These are phyloP conservation scores for Hypoxylon sp. DNA, from an alignment of 2,329 filamentous ascomycete species.

Conservation along the genomic window DNA sequence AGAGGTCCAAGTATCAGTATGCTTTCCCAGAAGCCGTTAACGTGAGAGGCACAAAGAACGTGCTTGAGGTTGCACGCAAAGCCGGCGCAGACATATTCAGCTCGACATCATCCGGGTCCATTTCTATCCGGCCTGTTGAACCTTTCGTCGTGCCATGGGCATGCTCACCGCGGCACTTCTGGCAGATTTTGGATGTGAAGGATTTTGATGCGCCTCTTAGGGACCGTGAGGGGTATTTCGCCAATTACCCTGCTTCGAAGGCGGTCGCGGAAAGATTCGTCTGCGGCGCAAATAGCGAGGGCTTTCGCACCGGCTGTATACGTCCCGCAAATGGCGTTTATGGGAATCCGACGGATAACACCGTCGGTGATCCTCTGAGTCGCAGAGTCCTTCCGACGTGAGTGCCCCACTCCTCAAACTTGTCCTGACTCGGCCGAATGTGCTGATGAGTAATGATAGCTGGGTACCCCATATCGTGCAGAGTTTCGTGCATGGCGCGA, in stretches of 20 bases:
- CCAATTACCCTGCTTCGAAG: constrained; percentile 67
- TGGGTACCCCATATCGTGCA: constrained; percentile 59
- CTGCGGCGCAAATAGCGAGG: constrained; percentile 55
- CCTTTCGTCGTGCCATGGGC: constrained; percentile 60
- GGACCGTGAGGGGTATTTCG: constrained; percentile 61
- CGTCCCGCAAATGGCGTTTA: constrained; percentile 68
- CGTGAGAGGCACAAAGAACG: constrained; percentile 64
- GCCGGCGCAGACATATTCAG: constrained; percentile 66
- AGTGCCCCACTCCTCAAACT: constrained; percentile 48
- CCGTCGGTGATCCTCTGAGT: constrained; percentile 60
- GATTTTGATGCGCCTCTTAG: constrained; percentile 60
- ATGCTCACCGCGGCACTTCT: constrained; percentile 56
- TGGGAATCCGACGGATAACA: constrained; percentile 64
- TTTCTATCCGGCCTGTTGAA: constrained; percentile 54
- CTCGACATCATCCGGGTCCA: constrained; percentile 66
- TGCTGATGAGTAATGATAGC: constrained; percentile 45
- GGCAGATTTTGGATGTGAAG: constrained; percentile 63
- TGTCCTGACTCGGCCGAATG: neutral
- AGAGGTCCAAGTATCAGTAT: constrained; percentile 63
- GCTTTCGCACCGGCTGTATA: constrained; percentile 66
- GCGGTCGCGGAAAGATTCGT: constrained; percentile 66
- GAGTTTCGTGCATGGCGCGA: constrained; percentile 60
- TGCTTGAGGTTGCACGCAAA: constrained; percentile 62
- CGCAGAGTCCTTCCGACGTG: constrained; percentile 59
- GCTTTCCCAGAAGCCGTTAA: constrained; percentile 64